Percentiles rank a stretch among this genome's conserved stretches.
Evolutionary conservation across 2,329 filamentous ascomycete genomes (phyloP).

Genomic region (Fusarium neocosmosporiellum): DNA sequence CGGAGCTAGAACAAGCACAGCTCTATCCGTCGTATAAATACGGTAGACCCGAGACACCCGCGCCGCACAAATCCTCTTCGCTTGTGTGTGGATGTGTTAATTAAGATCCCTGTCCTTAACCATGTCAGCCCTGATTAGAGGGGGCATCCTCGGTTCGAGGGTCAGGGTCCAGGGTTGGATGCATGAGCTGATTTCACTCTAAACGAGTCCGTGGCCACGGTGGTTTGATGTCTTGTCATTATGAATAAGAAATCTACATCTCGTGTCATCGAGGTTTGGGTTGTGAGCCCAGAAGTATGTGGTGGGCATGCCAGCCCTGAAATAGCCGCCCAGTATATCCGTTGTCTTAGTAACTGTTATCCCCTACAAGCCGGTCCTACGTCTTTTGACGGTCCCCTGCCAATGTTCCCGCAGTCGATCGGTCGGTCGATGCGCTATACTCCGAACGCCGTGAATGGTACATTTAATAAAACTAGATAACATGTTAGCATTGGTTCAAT

Average conservation of each 20-base stretch:
- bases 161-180: background rate
- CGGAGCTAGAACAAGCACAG: background rate
- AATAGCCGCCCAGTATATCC: background rate
- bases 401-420: constrained; percentile 6
- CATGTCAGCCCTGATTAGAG: background rate
- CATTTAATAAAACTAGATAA: constrained; percentile 25
- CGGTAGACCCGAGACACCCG: background rate
- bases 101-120: background rate
- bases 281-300: background rate
- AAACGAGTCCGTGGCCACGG: background rate
- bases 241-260: constrained; percentile 33
- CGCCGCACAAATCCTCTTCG: background rate
- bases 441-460: constrained; percentile 27
- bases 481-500: background rate
- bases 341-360: background rate
- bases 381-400: background rate
- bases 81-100: background rate
- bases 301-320: background rate
- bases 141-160: background rate
- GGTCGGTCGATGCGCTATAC: constrained; percentile 10
- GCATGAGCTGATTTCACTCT: background rate
- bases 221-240: constrained; percentile 22
- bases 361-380: background rate
- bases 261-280: constrained; percentile 26
- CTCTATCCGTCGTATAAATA: background rate